Evolutionary conservation across 495 filamentous ascomycete genomes (phyloP).

Genomic region (Chaetomium tenue): DNA sequence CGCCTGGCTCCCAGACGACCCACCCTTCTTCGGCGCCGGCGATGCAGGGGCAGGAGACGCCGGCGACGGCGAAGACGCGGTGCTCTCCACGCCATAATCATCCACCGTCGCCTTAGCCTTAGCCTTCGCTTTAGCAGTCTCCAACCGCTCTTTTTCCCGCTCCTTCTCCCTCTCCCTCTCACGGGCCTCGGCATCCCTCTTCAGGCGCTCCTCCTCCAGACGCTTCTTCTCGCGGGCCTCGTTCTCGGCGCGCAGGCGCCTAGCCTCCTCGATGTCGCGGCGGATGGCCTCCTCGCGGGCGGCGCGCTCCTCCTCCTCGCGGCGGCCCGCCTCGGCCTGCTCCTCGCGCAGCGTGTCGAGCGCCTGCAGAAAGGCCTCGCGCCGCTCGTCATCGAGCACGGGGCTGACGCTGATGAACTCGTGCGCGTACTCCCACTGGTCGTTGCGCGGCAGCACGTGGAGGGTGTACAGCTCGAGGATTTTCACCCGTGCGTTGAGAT

Average conservation of each 20-base stretch:
- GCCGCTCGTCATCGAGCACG: constrained; percentile 85
- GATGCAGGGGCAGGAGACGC: background rate
- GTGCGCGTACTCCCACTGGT: constrained; percentile 90
- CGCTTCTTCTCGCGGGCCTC: constrained; percentile 52
- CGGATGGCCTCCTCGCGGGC: constrained; percentile 59
- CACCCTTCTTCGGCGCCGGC: background rate
- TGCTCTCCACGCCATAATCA: constrained; percentile 18
- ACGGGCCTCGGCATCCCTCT: constrained; percentile 35
- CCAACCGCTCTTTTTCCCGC: constrained; percentile 27
- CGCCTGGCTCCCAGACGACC: constrained; percentile 1
- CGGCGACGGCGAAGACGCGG: background rate
- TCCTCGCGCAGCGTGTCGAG: constrained; percentile 73
- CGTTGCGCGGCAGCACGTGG: constrained; percentile 84
- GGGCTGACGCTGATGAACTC: constrained; percentile 84
- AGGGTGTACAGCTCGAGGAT: constrained; percentile 92
- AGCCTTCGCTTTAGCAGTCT: constrained; percentile 29
- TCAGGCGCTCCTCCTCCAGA: constrained; percentile 46
- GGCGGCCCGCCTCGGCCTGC: constrained; percentile 59
- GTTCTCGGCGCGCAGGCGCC: constrained; percentile 50
- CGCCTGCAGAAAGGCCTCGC: constrained; percentile 78
- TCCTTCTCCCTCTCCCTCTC: constrained; percentile 40
- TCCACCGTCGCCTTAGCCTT: constrained; percentile 15
- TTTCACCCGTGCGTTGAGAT: constrained; percentile 72
- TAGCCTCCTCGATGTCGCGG: constrained; percentile 59
- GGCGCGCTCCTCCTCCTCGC: constrained; percentile 61